A percentile compares a stretch with the other conserved stretches of the same genome.
Evolutionary conservation across 768 basidiomycete genomes (phyloP).

Genomic region (Scleroderma bovista): DNA sequence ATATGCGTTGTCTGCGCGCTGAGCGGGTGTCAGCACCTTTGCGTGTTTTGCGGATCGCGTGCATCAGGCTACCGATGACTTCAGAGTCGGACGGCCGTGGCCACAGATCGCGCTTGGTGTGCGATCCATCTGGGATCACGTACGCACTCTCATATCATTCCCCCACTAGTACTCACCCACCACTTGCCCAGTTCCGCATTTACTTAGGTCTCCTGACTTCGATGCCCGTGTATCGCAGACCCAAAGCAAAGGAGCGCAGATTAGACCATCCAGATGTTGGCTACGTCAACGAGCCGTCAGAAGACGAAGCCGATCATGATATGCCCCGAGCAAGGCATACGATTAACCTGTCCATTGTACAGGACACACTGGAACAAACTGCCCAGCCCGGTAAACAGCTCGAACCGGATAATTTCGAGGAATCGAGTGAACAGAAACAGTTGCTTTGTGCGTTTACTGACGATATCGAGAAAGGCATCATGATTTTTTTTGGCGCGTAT

Average conservation of each 20-base stretch:
- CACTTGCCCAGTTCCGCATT: constrained; percentile 22
- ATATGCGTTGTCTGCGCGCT: not conserved
- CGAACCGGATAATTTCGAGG: constrained; percentile 11
- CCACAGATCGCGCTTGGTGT: constrained; percentile 26
- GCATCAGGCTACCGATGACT: constrained; percentile 26
- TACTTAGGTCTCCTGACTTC: constrained; percentile 27
- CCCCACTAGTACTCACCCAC: not conserved
- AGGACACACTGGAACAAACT: constrained; percentile 25
- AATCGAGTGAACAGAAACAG: not conserved
- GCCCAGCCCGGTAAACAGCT: constrained; percentile 26
- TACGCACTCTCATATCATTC: too few relatives aligned
- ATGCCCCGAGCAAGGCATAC: constrained; percentile 16
- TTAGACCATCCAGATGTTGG: constrained; percentile 28
- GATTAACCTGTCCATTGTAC: constrained; percentile 14
- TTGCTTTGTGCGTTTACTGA: constrained; percentile 48
- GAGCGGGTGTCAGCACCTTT: constrained; percentile 4
- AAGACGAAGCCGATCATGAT: constrained; percentile 18
- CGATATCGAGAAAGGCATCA: constrained; percentile 54
- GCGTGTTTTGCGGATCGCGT: constrained; percentile 18
- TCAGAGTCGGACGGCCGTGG: constrained; percentile 26
- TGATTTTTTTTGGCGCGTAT: constrained; percentile 66
- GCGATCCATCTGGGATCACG: constrained; percentile 26
- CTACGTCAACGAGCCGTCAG: constrained; percentile 20
- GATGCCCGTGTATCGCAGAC: constrained; percentile 27
- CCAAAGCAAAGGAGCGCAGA: constrained; percentile 13